A percentile compares a stretch with the other conserved stretches of the same genome.
These are phyloP conservation scores for Pilobolus umbonatus DNA, from an alignment of 192 early-diverging fungal genomes.

Conservation along the genomic window DNA sequence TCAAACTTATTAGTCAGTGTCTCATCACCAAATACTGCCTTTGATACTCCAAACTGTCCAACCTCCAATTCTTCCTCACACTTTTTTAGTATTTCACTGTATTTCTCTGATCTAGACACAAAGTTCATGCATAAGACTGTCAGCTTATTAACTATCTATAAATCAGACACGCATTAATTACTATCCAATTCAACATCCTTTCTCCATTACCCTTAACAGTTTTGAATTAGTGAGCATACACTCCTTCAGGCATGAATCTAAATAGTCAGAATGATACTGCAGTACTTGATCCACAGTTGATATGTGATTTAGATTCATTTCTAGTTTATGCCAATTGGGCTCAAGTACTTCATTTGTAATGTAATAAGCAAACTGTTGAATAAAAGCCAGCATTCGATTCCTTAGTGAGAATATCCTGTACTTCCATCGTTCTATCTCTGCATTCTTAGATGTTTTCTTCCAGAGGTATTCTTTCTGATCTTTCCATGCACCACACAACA, in stretches of 20 bases:
- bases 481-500: constrained; percentile 74
- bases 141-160: constrained; percentile 62
- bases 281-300: constrained; percentile 87
- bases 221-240: constrained; percentile 83
- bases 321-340: constrained; percentile 78
- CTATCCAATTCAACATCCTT: not conserved
- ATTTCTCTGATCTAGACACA: constrained; percentile 51
- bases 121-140: constrained; percentile 57
- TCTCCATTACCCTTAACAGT: constrained; percentile 65
- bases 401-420: constrained; percentile 69
- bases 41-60: constrained; percentile 25
- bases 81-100: constrained; percentile 36
- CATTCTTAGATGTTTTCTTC: constrained; percentile 40
- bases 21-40: constrained; percentile 30
- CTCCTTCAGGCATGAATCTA: constrained; percentile 86
- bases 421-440: constrained; percentile 48
- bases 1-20: constrained; percentile 23
- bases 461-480: constrained; percentile 55
- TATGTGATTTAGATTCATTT: constrained; percentile 53
- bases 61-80: constrained; percentile 31
- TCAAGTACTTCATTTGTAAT: constrained; percentile 91
- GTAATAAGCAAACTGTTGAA: constrained; percentile 90
- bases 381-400: constrained; percentile 81
- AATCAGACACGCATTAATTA: not conserved
- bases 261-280: constrained; percentile 72